These are phyloP conservation scores for Tetraselmis striata DNA, from an alignment of 139 green algal genomes.

Conservation along the genomic window DNA sequence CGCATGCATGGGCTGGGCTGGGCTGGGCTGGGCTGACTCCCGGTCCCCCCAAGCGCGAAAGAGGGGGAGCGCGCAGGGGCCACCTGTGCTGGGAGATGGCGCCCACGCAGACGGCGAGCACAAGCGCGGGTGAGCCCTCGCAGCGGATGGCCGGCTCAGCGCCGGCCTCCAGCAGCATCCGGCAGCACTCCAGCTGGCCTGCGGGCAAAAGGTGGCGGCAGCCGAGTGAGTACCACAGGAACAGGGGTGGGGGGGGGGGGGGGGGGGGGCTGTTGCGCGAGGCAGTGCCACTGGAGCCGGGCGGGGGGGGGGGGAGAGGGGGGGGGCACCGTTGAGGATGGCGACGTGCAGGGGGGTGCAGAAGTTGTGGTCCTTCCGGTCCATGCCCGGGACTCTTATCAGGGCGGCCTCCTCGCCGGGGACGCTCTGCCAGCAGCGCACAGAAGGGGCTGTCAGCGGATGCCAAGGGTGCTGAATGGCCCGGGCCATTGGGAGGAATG, in stretches of 20 bases:
- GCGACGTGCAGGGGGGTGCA: constrained; percentile 78
- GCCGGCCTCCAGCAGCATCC: constrained; percentile 44
- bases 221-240: background rate
- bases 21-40: too few species aligned
- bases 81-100: constrained; percentile 14
- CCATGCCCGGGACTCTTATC: constrained; percentile 20
- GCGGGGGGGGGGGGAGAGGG: background rate
- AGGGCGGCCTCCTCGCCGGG: too few species aligned
- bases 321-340: constrained; percentile 53
- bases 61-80: too few species aligned
- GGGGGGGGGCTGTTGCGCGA: too few species aligned
- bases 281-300: too few species aligned
- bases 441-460: too few species aligned
- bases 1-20: too few species aligned
- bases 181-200: constrained; percentile 45
- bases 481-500: too few species aligned
- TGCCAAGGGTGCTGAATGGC: too few species aligned
- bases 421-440: too few species aligned
- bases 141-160: constrained; percentile 23
- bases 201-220: background rate
- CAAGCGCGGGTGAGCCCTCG: constrained; percentile 60
- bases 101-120: constrained; percentile 48
- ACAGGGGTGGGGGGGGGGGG: too few species aligned
- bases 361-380: constrained; percentile 41
- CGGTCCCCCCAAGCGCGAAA: too few species aligned